Evolutionary conservation across 208 protist genomes (phyloP).

Genomic region (Wallacemonas sp.): DNA sequence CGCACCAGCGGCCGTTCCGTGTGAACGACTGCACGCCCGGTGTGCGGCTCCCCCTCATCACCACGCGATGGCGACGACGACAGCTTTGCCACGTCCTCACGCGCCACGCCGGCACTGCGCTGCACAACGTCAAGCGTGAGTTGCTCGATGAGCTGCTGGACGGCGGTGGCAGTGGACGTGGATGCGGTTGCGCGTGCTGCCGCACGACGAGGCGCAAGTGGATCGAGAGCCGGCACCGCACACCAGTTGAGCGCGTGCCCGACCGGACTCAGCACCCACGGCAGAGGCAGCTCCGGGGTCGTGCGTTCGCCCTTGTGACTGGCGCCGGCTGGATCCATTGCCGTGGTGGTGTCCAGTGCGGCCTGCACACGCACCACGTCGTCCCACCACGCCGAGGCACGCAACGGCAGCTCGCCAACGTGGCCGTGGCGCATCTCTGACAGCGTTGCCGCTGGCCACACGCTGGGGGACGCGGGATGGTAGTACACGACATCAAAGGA

Average conservation of each 20-base stretch:
- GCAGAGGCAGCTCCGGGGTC: background rate
- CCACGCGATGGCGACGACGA: background rate
- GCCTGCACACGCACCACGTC: no score
- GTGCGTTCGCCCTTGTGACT: no score
- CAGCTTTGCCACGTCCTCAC: background rate
- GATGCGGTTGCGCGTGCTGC: conserved; percentile 16
- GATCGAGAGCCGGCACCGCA: background rate
- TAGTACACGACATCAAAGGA: conserved; percentile 52
- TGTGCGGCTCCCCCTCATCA: background rate
- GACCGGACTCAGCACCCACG: background rate
- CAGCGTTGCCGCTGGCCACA: conserved; percentile 21
- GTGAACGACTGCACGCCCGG: background rate
- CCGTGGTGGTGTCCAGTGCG: no score
- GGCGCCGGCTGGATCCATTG: no score
- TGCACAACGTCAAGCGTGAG: conserved; percentile 14
- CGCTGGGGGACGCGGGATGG: conserved; percentile 31
- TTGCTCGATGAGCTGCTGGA: conserved; percentile 30
- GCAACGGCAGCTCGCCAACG: conserved; percentile 6
- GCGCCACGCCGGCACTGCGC: background rate
- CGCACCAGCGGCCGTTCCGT: conserved; percentile 17
- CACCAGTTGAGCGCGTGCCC: background rate
- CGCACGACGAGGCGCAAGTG: background rate
- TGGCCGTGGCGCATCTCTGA: background rate
- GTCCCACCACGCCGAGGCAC: background rate
- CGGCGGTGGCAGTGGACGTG: conserved; percentile 14